phyloP scores from a whole-genome alignment of 2,329 filamentous ascomycete species.

The Fusarium torulosum region DNA sequence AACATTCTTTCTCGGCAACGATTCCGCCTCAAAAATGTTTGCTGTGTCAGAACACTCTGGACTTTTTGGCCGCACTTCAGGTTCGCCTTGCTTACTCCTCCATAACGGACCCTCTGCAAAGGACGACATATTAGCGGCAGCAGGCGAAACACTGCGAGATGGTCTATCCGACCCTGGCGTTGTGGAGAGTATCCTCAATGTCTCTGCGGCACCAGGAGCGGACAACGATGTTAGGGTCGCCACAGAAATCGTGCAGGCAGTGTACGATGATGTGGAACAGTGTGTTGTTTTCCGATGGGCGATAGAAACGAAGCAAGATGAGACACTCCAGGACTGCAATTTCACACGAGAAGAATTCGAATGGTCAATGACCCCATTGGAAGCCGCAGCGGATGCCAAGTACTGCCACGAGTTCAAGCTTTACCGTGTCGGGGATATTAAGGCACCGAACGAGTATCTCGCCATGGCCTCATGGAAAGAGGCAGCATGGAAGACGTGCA shows the following conservation, averaged over 20 bases:
- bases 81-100: slow-evolving; percentile 32
- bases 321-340: slow-evolving; percentile 17
- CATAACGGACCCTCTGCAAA: slow-evolving; percentile 36
- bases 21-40: slow-evolving; percentile 33
- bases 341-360: slow-evolving; percentile 36
- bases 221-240: slow-evolving; percentile 26
- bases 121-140: slow-evolving; percentile 33
- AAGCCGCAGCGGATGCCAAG: slow-evolving; percentile 29
- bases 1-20: slow-evolving; percentile 37
- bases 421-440: slow-evolving; percentile 34
- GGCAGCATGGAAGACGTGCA: slow-evolving; percentile 39
- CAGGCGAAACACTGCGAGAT: slow-evolving; percentile 32
- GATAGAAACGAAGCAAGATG: slow-evolving; percentile 30
- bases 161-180: slow-evolving; percentile 22
- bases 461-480: slow-evolving; percentile 39
- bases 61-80: slow-evolving; percentile 22
- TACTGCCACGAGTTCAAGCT: slow-evolving; percentile 40
- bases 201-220: slow-evolving; percentile 28
- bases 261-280: slow-evolving; percentile 28
- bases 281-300: slow-evolving; percentile 35
- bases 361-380: slow-evolving; percentile 32
- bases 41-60: slow-evolving; percentile 39
- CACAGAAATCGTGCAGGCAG: slow-evolving; percentile 35
- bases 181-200: slow-evolving; percentile 35
- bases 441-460: slow-evolving; percentile 29